Percentiles rank a stretch among this genome's conserved stretches.
Conservation (phyloP, 805 yeast species). For the Suhomyces prunicola region DNA sequence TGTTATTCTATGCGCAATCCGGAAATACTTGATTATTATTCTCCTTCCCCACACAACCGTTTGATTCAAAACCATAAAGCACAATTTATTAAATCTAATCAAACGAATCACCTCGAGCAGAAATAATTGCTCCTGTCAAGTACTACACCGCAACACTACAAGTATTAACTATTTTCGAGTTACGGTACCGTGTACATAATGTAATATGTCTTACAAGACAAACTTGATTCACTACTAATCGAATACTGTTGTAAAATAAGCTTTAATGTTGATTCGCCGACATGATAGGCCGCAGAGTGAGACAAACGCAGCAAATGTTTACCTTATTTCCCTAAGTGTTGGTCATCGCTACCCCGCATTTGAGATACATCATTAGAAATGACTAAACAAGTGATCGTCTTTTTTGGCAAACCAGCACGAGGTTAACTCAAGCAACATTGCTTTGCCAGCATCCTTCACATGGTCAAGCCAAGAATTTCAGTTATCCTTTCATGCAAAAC, state of each 20-base stretch:
- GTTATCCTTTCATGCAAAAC: background rate
- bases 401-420: background rate
- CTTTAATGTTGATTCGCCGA: background rate
- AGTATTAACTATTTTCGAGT: background rate
- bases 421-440: background rate
- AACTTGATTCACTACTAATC: background rate
- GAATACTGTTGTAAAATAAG: background rate
- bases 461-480: background rate
- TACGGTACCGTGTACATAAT: background rate
- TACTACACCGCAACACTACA: background rate
- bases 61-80: background rate
- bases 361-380: background rate
- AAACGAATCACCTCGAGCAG: background rate
- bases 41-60: background rate
- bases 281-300: background rate
- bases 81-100: background rate
- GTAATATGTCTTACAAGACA: background rate
- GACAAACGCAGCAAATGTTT: background rate
- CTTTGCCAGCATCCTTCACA: background rate
- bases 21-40: background rate
- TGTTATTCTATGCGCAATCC: background rate
- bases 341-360: conserved; percentile 2
- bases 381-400: background rate
- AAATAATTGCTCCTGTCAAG: background rate
- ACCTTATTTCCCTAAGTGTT: background rate